phyloP scores from a whole-genome alignment of 1,284 basidiomycete species.

The Ustilago vetiveriae region DNA sequence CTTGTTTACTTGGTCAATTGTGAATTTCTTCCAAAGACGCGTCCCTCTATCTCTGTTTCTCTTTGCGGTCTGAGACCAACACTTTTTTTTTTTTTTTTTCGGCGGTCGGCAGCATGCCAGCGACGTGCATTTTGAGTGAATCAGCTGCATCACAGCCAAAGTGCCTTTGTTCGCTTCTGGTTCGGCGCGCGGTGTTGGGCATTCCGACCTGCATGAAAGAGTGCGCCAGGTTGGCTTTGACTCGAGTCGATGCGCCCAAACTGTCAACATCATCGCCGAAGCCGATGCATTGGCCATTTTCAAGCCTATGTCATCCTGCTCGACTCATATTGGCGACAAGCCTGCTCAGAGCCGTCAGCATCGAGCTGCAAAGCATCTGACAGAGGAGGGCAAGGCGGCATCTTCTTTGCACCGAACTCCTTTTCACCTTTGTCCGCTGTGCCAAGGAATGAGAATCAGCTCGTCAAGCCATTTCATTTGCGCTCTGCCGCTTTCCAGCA shows the following conservation, averaged over 20 bases:
- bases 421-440: too few species aligned
- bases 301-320: background rate
- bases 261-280: slow-evolving; percentile 24
- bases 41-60: background rate
- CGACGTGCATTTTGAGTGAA: background rate
- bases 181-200: slow-evolving; percentile 16
- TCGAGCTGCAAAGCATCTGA: too few species aligned
- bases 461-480: too few species aligned
- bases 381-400: too few species aligned
- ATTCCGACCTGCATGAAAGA: slow-evolving; percentile 12
- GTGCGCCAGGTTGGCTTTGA: too few species aligned
- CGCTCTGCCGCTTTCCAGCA: too few species aligned
- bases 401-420: too few species aligned
- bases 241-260: background rate
- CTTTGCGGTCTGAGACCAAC: slow-evolving; percentile 30
- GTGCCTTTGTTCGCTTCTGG: too few species aligned
- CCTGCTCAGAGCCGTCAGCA: too few species aligned
- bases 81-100: too few species aligned
- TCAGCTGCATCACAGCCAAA: background rate
- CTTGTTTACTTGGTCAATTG: slow-evolving; percentile 10
- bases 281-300: slow-evolving; percentile 18
- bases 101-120: slow-evolving; percentile 25
- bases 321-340: too few species aligned
- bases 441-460: too few species aligned
- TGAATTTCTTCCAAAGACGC: background rate